These are phyloP conservation scores for Boletales sp. DNA, from an alignment of 768 basidiomycete genomes.

Conservation along the genomic window DNA sequence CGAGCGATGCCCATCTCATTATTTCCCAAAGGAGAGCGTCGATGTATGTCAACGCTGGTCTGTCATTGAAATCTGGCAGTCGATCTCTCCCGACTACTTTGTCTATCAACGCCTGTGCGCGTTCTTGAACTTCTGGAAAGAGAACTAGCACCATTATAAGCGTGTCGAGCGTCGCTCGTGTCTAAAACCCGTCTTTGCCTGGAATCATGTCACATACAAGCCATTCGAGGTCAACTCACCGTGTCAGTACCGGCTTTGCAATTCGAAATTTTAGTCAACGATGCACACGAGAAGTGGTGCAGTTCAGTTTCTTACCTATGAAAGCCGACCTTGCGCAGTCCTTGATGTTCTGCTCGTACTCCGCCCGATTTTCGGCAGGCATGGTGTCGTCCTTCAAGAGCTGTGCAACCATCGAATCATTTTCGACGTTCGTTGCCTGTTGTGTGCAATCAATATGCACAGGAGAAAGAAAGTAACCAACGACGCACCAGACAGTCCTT, in stretches of 20 bases:
- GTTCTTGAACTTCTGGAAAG: constrained; percentile 21
- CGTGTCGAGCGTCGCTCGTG: constrained; percentile 7
- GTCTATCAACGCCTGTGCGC: constrained; percentile 16
- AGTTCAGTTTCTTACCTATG: constrained; percentile 11
- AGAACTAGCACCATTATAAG: constrained; percentile 21
- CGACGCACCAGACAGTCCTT: constrained; percentile 16
- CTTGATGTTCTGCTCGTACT: constrained; percentile 18
- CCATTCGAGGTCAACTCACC: constrained; percentile 2
- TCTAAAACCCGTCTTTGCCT: constrained; percentile 7
- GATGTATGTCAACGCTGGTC: constrained; percentile 15
- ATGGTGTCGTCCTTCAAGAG: constrained; percentile 4
- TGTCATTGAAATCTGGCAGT: constrained; percentile 15
- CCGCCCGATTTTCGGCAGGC: neutral
- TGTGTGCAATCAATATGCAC: neutral
- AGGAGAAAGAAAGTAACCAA: neutral
- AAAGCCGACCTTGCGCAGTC: constrained; percentile 17
- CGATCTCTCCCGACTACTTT: constrained; percentile 17
- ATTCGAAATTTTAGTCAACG: neutral
- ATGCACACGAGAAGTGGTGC: neutral
- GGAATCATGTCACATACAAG: neutral
- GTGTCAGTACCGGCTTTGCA: constrained; percentile 14
- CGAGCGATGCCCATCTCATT: constrained; percentile 19
- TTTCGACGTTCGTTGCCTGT: constrained; percentile 19
- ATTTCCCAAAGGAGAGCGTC: constrained; percentile 22
- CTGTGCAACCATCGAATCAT: constrained; percentile 22